Evolutionary conservation across 768 basidiomycete species (phyloP).

Genomic region (Boletus bicolor): DNA sequence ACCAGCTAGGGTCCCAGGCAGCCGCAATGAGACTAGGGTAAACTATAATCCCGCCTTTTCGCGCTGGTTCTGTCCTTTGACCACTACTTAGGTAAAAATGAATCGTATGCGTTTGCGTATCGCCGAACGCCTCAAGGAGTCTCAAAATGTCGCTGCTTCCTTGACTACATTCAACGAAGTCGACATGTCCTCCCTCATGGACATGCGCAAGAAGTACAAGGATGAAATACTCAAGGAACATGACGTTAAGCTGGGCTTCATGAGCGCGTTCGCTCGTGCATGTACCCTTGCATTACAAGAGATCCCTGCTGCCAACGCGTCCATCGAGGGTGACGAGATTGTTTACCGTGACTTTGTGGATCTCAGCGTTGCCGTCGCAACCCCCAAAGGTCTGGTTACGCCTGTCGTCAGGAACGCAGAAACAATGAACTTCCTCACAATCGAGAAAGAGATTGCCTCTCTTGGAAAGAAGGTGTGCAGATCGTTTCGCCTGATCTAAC

Average conservation of each 20-base stretch:
- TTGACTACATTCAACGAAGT: constrained; percentile 99
- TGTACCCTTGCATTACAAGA: constrained; percentile 81
- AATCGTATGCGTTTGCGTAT: constrained; percentile 97
- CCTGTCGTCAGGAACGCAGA: constrained; percentile 94
- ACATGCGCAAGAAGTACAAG: constrained; percentile 93
- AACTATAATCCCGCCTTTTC: constrained; percentile 18
- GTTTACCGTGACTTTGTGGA: constrained; percentile 93
- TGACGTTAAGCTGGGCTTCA: constrained; percentile 96
- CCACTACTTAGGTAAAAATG: constrained; percentile 80
- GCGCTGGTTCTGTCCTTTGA: not conserved
- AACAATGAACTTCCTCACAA: constrained; percentile 78
- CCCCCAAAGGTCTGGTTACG: constrained; percentile 95
- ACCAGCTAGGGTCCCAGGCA: constrained; percentile 41
- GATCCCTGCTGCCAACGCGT: constrained; percentile 91
- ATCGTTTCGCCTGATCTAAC: not conserved
- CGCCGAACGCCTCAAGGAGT: constrained; percentile 95
- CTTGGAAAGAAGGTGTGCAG: constrained; percentile 79
- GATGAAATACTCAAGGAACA: constrained; percentile 85
- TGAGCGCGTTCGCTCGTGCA: constrained; percentile 94
- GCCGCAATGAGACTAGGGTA: constrained; percentile 83
- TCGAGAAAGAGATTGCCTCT: constrained; percentile 89
- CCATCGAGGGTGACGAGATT: constrained; percentile 91
- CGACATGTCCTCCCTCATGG: constrained; percentile 95
- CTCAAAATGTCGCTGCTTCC: constrained; percentile 94
- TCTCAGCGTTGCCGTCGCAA: constrained; percentile 93